Conservation (phyloP, 2,329 filamentous ascomycete species). For the Fusarium verrucosum region DNA sequence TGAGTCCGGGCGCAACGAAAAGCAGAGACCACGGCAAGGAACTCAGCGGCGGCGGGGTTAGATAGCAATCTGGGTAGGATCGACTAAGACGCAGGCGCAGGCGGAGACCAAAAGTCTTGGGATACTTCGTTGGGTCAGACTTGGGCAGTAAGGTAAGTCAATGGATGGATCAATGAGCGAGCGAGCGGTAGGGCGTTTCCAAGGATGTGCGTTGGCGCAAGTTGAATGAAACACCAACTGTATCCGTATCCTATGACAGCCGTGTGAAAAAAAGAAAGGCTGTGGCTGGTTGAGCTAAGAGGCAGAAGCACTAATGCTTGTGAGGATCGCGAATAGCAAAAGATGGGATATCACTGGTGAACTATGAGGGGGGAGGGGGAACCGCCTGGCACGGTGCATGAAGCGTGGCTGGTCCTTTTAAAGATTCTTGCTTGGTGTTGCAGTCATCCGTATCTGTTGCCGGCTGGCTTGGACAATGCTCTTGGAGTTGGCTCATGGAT, state of each 20-base stretch:
- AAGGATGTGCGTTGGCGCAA: conserved; percentile 29
- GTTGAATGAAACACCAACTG: conserved; percentile 20
- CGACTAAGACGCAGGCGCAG: conserved; percentile 28
- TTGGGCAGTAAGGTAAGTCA: conserved; percentile 19
- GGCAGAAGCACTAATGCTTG: conserved; percentile 27
- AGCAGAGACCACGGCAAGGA: conserved; percentile 17
- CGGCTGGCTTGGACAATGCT: conserved; percentile 2
- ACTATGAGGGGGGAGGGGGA: conserved; percentile 23
- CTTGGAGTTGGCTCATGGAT: conserved; percentile 21
- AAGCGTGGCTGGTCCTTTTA: conserved; percentile 41
- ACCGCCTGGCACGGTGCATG: conserved; percentile 35
- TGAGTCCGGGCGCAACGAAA: conserved; percentile 23
- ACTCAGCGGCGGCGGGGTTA: conserved; percentile 33
- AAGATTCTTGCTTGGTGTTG: conserved; percentile 26
- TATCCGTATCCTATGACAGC: conserved; percentile 14
- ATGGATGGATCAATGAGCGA: conserved; percentile 32
- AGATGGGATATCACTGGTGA: conserved; percentile 35
- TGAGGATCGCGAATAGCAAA: conserved; percentile 27
- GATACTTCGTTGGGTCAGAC: conserved; percentile 21
- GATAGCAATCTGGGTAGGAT: conserved; percentile 25
- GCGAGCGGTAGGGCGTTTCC: conserved; percentile 27
- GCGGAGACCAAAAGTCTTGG: conserved; percentile 32
- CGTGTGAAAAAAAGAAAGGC: conserved; percentile 5
- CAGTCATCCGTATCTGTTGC: not conserved
- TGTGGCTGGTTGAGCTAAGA: conserved; percentile 29